phyloP scores from a whole-genome alignment of 352 stramenopile species.

The Phytophthora agathidicida region DNA sequence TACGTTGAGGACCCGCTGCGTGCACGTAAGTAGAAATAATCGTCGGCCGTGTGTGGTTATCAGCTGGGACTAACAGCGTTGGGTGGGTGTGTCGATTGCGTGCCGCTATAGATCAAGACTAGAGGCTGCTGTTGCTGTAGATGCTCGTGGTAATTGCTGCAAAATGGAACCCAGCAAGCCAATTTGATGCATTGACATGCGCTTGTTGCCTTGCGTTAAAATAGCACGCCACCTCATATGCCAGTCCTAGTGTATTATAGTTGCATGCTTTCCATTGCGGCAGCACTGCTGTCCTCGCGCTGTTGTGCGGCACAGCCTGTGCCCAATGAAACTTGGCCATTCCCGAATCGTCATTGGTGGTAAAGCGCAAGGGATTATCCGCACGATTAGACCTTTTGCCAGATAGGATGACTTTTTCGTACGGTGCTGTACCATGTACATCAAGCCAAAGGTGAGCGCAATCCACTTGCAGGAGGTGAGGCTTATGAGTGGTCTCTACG shows the following conservation, averaged over 20 bases:
- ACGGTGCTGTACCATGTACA: not conserved
- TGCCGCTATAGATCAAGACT: slow-evolving; percentile 31
- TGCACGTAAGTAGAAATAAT: slow-evolving; percentile 23
- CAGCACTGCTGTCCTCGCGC: no score
- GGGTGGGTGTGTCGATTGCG: not conserved
- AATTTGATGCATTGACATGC: slow-evolving; percentile 5
- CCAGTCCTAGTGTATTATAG: no score
- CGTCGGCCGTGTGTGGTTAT: not conserved
- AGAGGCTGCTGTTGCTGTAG: slow-evolving; percentile 11
- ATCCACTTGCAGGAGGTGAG: no score
- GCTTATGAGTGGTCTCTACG: no score
- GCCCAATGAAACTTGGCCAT: not conserved
- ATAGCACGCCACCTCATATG: no score
- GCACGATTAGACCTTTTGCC: not conserved
- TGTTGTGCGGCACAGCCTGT: no score
- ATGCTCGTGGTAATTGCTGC: slow-evolving; percentile 4
- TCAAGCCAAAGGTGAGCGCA: not conserved
- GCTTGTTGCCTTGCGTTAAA: no score
- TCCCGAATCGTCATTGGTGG: slow-evolving; percentile 4
- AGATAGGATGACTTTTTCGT: slow-evolving; percentile 10
- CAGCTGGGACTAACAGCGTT: no score
- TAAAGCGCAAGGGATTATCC: slow-evolving; percentile 4
- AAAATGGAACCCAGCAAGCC: not conserved
- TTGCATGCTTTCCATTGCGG: no score
- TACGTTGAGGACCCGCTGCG: slow-evolving; percentile 55